phyloP scores from a whole-genome alignment of 1,284 basidiomycete genomes.

The Stygiomarasmius scandens region DNA sequence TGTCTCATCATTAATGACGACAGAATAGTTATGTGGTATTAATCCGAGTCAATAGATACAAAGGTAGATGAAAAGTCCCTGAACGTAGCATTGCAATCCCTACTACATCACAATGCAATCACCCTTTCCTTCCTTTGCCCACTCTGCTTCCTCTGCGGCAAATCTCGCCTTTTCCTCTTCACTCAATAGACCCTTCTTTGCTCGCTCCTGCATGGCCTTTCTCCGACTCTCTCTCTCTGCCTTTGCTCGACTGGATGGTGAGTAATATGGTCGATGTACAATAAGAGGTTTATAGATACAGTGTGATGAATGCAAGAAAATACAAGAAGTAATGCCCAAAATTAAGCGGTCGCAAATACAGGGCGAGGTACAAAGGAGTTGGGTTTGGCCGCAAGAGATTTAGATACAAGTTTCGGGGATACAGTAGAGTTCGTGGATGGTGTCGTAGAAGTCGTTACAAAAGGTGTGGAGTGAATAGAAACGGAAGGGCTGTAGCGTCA shows the following conservation, averaged over 20 bases:
- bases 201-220: constrained; percentile 68
- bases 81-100: not conserved
- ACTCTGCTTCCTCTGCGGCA: constrained; percentile 50
- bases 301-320: constrained; percentile 6
- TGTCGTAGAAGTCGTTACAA: constrained; percentile 16
- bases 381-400: constrained; percentile 37
- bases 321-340: constrained; percentile 15
- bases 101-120: constrained; percentile 66
- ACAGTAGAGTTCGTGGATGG: constrained; percentile 23
- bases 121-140: constrained; percentile 38
- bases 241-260: constrained; percentile 58
- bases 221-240: constrained; percentile 68
- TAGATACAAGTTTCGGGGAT: constrained; percentile 28
- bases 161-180: constrained; percentile 66
- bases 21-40: not conserved
- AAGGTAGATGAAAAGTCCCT: not conserved
- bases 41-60: not conserved
- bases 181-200: constrained; percentile 66
- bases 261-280: constrained; percentile 13
- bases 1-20: not conserved
- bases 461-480: constrained; percentile 17
- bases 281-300: constrained; percentile 22
- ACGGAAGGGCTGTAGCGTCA: constrained; percentile 53
- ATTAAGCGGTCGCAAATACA: constrained; percentile 53
- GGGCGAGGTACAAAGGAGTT: constrained; percentile 64